A percentile compares a stretch with the other conserved stretches of the same genome.
Evolutionary conservation across 169 alveolate species (phyloP).

Genomic region (Pseudocohnilembus persalinus): DNA sequence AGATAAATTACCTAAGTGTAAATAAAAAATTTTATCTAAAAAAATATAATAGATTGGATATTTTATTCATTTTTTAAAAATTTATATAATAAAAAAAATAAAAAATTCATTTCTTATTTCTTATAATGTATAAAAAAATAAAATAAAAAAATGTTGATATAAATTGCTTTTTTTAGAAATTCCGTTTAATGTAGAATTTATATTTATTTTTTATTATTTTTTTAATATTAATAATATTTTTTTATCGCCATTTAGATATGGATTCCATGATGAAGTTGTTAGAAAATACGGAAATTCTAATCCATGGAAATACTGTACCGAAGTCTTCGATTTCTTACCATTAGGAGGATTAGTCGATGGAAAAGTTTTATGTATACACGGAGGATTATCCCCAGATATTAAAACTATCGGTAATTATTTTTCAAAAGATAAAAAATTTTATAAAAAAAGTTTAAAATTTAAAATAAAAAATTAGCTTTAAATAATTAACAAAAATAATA

Average conservation of each 20-base stretch:
- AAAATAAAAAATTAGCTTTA: too few species aligned
- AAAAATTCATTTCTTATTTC: too few species aligned
- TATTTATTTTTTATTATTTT: constrained; percentile 70
- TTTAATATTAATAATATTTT: too few species aligned
- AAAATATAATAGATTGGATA: neutral
- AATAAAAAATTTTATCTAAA: neutral
- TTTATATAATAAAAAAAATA: too few species aligned
- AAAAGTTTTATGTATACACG: constrained; percentile 81
- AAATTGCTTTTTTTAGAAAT: neutral
- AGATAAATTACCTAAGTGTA: constrained; percentile 76
- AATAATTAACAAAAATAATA: too few species aligned
- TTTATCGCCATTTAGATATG: constrained; percentile 61
- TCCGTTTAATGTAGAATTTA: neutral
- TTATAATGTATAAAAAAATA: neutral
- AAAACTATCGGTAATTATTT: constrained; percentile 60
- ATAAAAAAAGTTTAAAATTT: too few species aligned
- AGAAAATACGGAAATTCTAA: constrained; percentile 81
- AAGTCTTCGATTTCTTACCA: constrained; percentile 80
- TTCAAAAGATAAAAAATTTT: too few species aligned
- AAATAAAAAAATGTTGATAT: neutral
- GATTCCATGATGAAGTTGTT: constrained; percentile 83
- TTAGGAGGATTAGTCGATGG: constrained; percentile 81
- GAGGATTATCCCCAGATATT: constrained; percentile 84
- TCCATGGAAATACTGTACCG: constrained; percentile 81
- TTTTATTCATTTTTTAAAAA: too few species aligned